Evolutionary conservation across 495 filamentous ascomycete genomes (phyloP), one percentile per base, ranked within the genome.

Genomic region (Rusavskia elegans): DNA sequence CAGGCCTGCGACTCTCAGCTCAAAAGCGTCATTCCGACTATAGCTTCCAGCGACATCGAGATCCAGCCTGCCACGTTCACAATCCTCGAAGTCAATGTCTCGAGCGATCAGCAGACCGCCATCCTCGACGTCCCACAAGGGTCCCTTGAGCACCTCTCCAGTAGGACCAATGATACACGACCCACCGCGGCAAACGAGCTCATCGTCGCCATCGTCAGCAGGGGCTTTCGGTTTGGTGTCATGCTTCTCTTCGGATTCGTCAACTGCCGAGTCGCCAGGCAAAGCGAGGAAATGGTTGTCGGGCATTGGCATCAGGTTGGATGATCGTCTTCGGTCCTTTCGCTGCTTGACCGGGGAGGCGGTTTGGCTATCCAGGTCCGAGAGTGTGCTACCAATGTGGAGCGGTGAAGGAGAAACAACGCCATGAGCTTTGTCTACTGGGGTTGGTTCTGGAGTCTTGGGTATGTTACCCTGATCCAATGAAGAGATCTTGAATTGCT

Each of bases 1-100:
- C 53, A 85, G 55, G 2, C 86, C 87, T 45, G 82, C 75, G 4
- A 93, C 86, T 0, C 73, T 79, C 40, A 95, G 68, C 61, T 81
- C 80, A 65, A 95, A 93, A 2, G 83, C 71, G 66, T 95, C 87
- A 55, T 81, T 87, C 42, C 85, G 70, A n/a, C 83, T 83, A 66
- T 89, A 92, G 58, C 79, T 82, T 5, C 85, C 86, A 9, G 82
- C 84, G 48, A 85, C 76, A 64, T 92, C 86, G 29, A 82, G 55
- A 63, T 85, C 78, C 25, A 82, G 63, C 51, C 75, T 61, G 0
- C 80, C 80, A 14, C 80, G 62, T 50, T 77, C 72, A 55, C 80
- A 82, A 56, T 83, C 80, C 39, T 82, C 79, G 49, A 83, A 68
- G 51, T 84, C 79, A 11, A 77, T 72, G 49, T 76, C 70, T 2